These are phyloP conservation scores for Scedosporium apiospermum DNA, from an alignment of 2,329 filamentous ascomycete genomes.

Conservation along the genomic window DNA sequence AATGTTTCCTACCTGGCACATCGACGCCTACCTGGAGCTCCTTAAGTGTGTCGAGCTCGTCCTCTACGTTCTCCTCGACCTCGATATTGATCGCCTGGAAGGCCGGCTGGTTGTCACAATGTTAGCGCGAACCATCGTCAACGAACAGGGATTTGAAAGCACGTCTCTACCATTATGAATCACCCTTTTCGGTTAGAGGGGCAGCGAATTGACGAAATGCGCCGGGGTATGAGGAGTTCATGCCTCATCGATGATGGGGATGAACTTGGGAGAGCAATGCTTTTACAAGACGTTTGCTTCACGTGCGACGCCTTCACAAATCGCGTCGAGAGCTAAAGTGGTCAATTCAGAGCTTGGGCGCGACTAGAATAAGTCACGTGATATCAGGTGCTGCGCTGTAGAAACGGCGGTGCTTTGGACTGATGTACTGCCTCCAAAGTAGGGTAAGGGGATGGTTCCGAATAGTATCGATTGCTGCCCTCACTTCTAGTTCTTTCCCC, in stretches of 20 bases:
- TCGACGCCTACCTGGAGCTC: slow-evolving; percentile 61
- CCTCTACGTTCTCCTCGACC: slow-evolving; percentile 79
- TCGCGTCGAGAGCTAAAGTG: neutral
- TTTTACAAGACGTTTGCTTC: neutral
- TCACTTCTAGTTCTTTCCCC: too few species aligned
- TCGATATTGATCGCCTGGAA: slow-evolving; percentile 92
- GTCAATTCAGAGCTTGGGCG: neutral
- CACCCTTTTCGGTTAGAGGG: neutral
- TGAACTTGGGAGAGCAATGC: neutral
- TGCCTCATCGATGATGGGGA: neutral
- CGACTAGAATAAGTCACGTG: neutral
- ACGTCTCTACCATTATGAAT: neutral
- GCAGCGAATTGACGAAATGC: slow-evolving; percentile 5
- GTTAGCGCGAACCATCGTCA: slow-evolving; percentile 5
- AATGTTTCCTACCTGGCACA: neutral
- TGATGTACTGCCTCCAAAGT: too few species aligned
- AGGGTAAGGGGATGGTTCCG: too few species aligned
- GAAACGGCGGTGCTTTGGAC: too few species aligned
- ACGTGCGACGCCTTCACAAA: neutral
- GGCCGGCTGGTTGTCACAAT: slow-evolving; percentile 35
- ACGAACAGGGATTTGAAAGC: neutral
- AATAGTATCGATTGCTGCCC: too few species aligned
- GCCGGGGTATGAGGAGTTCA: neutral
- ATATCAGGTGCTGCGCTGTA: neutral
- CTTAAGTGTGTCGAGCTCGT: slow-evolving; percentile 89